Conservation (phyloP, 495 filamentous ascomycete genomes). For the Trichoderma gamsii region DNA sequence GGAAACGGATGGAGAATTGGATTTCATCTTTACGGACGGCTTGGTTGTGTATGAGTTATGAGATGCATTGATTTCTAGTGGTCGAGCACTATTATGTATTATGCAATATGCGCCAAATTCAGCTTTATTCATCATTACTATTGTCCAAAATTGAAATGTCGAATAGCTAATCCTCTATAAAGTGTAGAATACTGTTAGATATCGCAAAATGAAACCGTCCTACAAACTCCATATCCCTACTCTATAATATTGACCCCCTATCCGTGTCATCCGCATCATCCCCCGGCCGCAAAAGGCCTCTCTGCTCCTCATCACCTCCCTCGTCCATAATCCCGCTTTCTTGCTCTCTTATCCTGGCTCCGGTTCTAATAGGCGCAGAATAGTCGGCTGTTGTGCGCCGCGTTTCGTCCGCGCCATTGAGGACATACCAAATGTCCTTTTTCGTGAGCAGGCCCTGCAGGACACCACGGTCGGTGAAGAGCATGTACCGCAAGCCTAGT, state of each 20-base stretch:
- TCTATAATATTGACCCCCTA: constrained; percentile 15
- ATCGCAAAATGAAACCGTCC: background rate
- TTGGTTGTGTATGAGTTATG: background rate
- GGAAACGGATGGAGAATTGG: background rate
- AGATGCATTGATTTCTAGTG: background rate
- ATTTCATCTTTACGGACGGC: background rate
- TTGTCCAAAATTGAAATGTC: background rate
- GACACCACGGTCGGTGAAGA: constrained; percentile 76
- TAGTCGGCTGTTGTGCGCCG: constrained; percentile 27
- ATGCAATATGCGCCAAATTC: background rate
- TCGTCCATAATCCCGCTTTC: constrained; percentile 15
- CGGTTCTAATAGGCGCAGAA: background rate
- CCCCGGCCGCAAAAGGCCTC: constrained; percentile 4
- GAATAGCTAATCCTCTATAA: background rate
- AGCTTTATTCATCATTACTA: background rate
- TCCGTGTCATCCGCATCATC: constrained; percentile 14
- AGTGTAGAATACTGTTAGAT: background rate
- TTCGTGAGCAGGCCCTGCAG: constrained; percentile 87
- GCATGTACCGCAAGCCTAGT: constrained; percentile 81
- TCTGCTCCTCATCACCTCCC: constrained; percentile 18
- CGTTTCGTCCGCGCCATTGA: constrained; percentile 72
- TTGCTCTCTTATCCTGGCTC: constrained; percentile 11
- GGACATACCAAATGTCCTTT: constrained; percentile 94
- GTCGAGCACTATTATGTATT: background rate
- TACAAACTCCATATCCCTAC: background rate